Conservation (phyloP, 345 rosid species). For the Rubroshorea leprosula region DNA sequence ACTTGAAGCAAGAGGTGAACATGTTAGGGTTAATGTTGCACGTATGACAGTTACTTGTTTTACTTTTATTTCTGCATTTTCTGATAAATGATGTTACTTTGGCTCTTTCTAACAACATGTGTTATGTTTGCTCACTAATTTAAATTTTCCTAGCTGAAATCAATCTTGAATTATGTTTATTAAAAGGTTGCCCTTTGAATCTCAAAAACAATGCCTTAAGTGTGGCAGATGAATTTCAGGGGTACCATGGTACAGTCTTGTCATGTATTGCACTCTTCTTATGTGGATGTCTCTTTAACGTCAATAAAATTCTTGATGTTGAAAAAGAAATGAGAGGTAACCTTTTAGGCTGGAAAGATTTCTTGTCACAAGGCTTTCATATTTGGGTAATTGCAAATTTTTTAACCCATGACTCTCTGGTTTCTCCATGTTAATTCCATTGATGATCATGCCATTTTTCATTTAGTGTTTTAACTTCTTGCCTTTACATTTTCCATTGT, state of each 20-base stretch:
- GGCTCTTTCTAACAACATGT: neutral
- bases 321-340: too few species aligned
- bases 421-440: too few species aligned
- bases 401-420: too few species aligned
- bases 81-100: neutral
- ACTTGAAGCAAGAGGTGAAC: conserved; percentile 85
- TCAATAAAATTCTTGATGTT: neutral
- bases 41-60: conserved; percentile 34
- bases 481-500: neutral
- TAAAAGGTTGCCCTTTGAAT: neutral
- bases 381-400: too few species aligned
- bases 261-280: neutral
- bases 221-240: neutral
- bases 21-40: conserved; percentile 71
- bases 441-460: neutral
- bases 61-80: neutral
- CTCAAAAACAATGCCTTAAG: neutral
- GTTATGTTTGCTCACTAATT: neutral
- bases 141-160: neutral
- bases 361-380: neutral
- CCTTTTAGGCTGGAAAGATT: neutral
- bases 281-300: neutral
- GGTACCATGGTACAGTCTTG: neutral
- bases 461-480: neutral
- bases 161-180: neutral